Conservation (phyloP, 1,284 basidiomycete species). For the Anthracocystis setariae region DNA sequence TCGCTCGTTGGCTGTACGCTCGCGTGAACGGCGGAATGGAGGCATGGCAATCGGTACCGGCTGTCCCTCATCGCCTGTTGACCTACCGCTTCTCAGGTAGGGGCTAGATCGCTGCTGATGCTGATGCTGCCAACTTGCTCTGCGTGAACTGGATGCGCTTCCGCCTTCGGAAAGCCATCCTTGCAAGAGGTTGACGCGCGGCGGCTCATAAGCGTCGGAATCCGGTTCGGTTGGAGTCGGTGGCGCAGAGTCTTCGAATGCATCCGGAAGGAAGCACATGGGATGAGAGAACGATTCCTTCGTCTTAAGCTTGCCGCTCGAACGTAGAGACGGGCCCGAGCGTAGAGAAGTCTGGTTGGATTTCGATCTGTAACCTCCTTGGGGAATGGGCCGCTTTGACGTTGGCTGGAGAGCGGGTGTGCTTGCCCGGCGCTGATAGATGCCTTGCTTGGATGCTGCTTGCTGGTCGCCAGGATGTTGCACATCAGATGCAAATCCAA, state of each 20-base stretch:
- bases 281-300: slow-evolving; percentile 44
- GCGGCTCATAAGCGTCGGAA: slow-evolving; percentile 26
- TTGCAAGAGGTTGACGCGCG: slow-evolving; percentile 19
- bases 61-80: slow-evolving; percentile 3
- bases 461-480: not conserved
- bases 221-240: slow-evolving; percentile 38
- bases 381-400: slow-evolving; percentile 9
- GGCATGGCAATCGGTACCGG: slow-evolving; percentile 35
- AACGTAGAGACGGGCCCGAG: not conserved
- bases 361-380: not conserved
- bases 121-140: slow-evolving; percentile 47
- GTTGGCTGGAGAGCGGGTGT: not conserved
- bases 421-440: slow-evolving; percentile 5
- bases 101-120: slow-evolving; percentile 9
- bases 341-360: slow-evolving; percentile 19
- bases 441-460: not conserved
- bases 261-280: slow-evolving; percentile 49
- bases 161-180: slow-evolving; percentile 40
- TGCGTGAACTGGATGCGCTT: slow-evolving; percentile 37
- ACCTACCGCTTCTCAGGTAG: not conserved
- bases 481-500: not conserved
- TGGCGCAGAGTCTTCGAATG: slow-evolving; percentile 48
- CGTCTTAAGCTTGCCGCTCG: slow-evolving; percentile 18
- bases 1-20: slow-evolving; percentile 14
- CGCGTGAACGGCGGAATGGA: slow-evolving; percentile 29